phyloP scores from a whole-genome alignment of 2,329 filamentous ascomycete genomes.

The Penicillium hordei region DNA sequence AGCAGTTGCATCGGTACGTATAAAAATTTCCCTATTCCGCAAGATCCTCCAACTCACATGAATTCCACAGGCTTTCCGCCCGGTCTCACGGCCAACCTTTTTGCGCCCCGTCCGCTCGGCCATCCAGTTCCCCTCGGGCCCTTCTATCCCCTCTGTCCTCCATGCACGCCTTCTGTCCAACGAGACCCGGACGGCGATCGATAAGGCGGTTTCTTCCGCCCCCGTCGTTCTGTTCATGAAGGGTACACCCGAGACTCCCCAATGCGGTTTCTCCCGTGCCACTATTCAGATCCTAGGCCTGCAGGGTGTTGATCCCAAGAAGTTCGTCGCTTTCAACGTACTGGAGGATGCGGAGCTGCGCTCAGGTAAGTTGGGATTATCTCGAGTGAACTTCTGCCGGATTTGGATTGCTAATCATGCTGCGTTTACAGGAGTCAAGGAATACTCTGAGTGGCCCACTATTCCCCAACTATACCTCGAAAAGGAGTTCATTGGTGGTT shows the following conservation, averaged over 20 bases:
- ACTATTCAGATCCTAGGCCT: conserved; percentile 92
- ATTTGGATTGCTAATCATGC: not conserved
- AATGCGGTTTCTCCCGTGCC: conserved; percentile 94
- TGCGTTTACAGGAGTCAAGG: conserved; percentile 75
- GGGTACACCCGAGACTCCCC: conserved; percentile 90
- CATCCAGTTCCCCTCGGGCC: conserved; percentile 16
- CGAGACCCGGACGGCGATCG: conserved; percentile 78
- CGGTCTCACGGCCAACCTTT: conserved; percentile 28
- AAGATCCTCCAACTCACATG: not conserved
- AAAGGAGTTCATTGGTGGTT: conserved; percentile 96
- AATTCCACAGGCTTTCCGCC: conserved; percentile 31
- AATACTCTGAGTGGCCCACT: conserved; percentile 98
- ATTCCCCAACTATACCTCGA: conserved; percentile 96
- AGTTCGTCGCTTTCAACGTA: conserved; percentile 98
- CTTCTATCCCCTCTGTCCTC: conserved; percentile 41
- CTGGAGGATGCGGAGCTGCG: conserved; percentile 86
- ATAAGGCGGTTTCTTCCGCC: conserved; percentile 81
- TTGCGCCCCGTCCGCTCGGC: conserved; percentile 22
- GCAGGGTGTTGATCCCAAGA: conserved; percentile 90
- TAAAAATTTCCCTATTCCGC: not conserved
- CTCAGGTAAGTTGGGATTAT: conserved; percentile 58
- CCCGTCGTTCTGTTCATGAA: conserved; percentile 99
- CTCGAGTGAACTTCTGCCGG: not conserved
- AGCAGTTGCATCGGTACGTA: conserved; percentile 22
- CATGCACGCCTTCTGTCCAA: conserved; percentile 70